phyloP scores from a whole-genome alignment of 306 rosid species.

The Luffa acutangula region DNA sequence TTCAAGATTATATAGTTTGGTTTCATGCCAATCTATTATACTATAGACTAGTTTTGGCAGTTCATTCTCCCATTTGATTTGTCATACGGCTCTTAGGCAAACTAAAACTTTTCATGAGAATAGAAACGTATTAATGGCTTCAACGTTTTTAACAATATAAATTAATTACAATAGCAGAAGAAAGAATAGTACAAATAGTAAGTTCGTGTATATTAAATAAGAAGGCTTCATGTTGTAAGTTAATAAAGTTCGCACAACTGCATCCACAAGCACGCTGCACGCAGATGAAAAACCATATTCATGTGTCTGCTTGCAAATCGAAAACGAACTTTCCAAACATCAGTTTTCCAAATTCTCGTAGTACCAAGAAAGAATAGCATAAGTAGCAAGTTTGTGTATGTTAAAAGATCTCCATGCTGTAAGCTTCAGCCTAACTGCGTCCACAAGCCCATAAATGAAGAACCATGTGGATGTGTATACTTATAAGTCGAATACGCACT shows the following conservation, averaged over 20 bases:
- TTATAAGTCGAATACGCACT: neutral
- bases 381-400: neutral
- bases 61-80: neutral
- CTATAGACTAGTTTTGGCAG: neutral
- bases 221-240: neutral
- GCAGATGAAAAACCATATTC: neutral
- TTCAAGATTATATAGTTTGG: neutral
- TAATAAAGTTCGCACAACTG: neutral
- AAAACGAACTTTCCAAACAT: neutral
- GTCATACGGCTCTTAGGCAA: neutral
- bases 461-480: neutral
- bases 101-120: neutral
- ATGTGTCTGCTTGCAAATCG: neutral
- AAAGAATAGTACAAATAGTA: neutral
- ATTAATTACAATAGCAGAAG: neutral
- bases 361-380: neutral
- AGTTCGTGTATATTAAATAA: neutral
- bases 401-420: neutral
- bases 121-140: neutral
- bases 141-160: neutral
- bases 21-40: neutral
- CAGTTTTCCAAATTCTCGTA: neutral
- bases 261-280: neutral
- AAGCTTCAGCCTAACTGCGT: neutral
- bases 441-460: neutral